These are phyloP conservation scores for Pseudogymnoascus sp. DNA, from an alignment of 2,329 filamentous ascomycete species.

Conservation along the genomic window DNA sequence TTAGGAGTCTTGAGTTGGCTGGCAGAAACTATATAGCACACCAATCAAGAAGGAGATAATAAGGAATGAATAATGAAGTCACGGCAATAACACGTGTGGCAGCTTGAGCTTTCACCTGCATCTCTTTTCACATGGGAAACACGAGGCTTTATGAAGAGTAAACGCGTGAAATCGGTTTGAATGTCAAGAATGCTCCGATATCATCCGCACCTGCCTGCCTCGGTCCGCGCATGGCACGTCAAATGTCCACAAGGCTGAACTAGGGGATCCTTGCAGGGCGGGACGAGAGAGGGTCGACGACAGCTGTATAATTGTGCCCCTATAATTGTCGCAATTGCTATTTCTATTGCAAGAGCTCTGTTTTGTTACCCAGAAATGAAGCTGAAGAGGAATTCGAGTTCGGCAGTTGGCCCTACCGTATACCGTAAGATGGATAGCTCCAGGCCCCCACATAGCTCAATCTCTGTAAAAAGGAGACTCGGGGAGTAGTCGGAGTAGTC, in stretches of 20 bases:
- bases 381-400: not conserved
- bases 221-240: not conserved
- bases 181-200: conserved; percentile 1
- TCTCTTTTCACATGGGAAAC: not conserved
- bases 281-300: not conserved
- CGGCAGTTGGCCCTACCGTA: not conserved
- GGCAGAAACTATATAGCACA: not conserved
- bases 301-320: not conserved
- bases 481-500: not conserved
- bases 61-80: not conserved
- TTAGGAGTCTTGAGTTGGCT: not conserved
- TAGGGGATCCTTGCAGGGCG: not conserved
- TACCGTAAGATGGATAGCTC: not conserved
- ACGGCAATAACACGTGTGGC: not conserved
- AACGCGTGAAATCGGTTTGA: not conserved
- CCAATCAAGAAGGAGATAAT: not conserved
- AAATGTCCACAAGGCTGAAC: conserved; percentile 6
- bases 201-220: not conserved
- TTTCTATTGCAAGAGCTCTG: not conserved
- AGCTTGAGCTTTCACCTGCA: not conserved
- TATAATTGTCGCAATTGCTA: not conserved
- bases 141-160: not conserved
- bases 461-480: not conserved
- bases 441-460: not conserved
- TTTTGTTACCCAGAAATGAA: not conserved